Evolutionary conservation across 345 rosid genomes (phyloP), one percentile per base, ranked within the genome.

Genomic region (Euclidium syriacum): DNA sequence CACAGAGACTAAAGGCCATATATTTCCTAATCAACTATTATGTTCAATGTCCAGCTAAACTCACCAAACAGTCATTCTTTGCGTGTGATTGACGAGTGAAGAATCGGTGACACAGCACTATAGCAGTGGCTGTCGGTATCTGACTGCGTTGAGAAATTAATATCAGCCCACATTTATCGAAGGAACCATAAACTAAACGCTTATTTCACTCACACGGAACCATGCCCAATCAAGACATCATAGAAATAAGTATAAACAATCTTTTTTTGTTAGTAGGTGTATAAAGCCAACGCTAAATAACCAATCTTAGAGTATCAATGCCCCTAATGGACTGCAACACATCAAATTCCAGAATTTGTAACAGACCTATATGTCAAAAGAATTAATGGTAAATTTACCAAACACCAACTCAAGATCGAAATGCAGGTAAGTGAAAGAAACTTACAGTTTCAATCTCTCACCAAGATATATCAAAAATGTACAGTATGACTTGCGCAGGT

Each of bases 31-130:
- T 35, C 19, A 40, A 39, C 17, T 25, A 57, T 6, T 12, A 3
- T 1, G 27, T 23, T 7, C 16, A 10, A 5, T 10, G 6, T 10
- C 23, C n/a, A 42, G 22, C 20, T 35, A 15, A 35, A 58, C 95
- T 80, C 73, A 88, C 91, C 91, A 84, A 72, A 76, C 82, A 81
- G 68, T 92, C 94, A 76, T 86, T 86, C 81, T 81, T 89, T 12
- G 89, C 78, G 77, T 85, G 95, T 38, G 96, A 92, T 56, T 88
- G 96, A 43, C 91, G 86, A 75, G 84, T 76, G 80, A 88, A 91
- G 80, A 91, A 88, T 16, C 90, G 83, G 27, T 91, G 96, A 75
- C 92, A 91, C 73, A 91, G 80, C 43, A 91, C 80, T 44, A 88
- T 83, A 76, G 98, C 91, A 25, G 95, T 88, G 30, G 95, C 95